These are phyloP conservation scores for Thermothielavioides terrestris DNA, from an alignment of 495 filamentous ascomycete genomes.

Conservation along the genomic window DNA sequence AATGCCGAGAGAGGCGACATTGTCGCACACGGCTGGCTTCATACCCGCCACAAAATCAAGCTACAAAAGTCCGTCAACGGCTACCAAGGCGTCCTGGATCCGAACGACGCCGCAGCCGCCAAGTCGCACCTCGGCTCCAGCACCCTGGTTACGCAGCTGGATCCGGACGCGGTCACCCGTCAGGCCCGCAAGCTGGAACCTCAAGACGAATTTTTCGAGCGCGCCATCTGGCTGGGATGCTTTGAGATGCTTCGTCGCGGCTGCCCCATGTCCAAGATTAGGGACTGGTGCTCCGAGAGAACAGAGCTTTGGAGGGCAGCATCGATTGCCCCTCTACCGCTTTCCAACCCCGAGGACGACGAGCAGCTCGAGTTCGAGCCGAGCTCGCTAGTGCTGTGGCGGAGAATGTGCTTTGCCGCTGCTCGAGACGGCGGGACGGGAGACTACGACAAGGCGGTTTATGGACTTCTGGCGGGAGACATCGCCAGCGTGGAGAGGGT, in stretches of 20 bases:
- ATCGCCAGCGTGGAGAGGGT: constrained; percentile 64
- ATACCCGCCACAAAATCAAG: constrained; percentile 85
- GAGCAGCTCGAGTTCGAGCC: constrained; percentile 31
- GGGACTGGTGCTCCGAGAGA: constrained; percentile 69
- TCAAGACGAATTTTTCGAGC: constrained; percentile 77
- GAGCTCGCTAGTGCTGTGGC: constrained; percentile 58
- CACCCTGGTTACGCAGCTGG: constrained; percentile 75
- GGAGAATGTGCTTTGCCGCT: constrained; percentile 69
- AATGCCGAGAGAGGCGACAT: constrained; percentile 54
- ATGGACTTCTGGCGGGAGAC: constrained; percentile 79
- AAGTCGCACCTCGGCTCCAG: constrained; percentile 51
- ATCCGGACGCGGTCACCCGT: constrained; percentile 79
- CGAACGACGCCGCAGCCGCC: constrained; percentile 45
- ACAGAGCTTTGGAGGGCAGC: constrained; percentile 80
- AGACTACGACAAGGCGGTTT: constrained; percentile 81
- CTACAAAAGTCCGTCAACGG: constrained; percentile 67
- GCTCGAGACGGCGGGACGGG: constrained; percentile 58
- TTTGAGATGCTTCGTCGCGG: constrained; percentile 85
- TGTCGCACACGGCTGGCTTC: constrained; percentile 81
- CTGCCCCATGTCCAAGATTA: constrained; percentile 57
- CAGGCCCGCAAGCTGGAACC: constrained; percentile 65
- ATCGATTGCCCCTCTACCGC: constrained; percentile 49
- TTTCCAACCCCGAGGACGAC: constrained; percentile 35
- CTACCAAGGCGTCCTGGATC: constrained; percentile 57
- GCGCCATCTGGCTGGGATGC: constrained; percentile 76